A percentile compares a stretch with the other conserved stretches of the same genome.
phyloP scores from a whole-genome alignment of 768 basidiomycete species.

The Tephrocybe sp. region DNA sequence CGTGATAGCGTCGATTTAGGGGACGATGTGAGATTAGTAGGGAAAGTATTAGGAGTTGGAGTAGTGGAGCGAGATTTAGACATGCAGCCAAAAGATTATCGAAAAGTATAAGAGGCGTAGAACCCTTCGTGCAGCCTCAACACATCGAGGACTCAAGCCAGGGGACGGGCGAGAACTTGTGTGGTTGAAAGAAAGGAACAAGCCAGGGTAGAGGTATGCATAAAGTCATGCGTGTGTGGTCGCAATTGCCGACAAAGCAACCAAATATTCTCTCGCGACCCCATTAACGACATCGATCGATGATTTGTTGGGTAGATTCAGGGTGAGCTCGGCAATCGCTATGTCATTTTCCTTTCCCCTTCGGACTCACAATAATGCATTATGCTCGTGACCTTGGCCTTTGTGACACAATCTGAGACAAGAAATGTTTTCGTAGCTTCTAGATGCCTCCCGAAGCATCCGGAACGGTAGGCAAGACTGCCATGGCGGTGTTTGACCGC shows the following conservation, averaged over 20 bases:
- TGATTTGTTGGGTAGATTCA: conserved; percentile 6
- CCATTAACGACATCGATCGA: conserved; percentile 4
- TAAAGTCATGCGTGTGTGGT: conserved; percentile 21
- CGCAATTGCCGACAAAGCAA: conserved; percentile 19
- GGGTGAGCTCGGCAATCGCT: conserved; percentile 10
- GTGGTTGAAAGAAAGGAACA: conserved; percentile 12
- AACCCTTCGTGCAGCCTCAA: conserved; percentile 42
- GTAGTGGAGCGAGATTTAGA: conserved; percentile 47
- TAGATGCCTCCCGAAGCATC: conserved; percentile 18
- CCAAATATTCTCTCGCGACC: conserved; percentile 20
- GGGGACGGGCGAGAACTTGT: conserved; percentile 24
- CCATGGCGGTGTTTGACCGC: conserved; percentile 4
- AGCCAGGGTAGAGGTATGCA: conserved; percentile 20
- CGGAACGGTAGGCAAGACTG: conserved; percentile 6
- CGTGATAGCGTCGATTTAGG: conserved; percentile 41
- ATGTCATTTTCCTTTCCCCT: conserved; percentile 3
- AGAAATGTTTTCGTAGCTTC: conserved; percentile 1
- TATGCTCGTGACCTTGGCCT: conserved; percentile 10
- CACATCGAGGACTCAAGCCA: conserved; percentile 36
- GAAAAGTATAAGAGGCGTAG: conserved; percentile 33
- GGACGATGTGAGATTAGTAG: conserved; percentile 35
- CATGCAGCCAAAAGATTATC: conserved; percentile 40
- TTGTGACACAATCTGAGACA: background rate
- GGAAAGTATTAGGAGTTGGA: conserved; percentile 41
- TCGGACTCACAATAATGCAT: background rate